Conservation (phyloP, 352 stramenopile genomes). For the Phytophthora pini region DNA sequence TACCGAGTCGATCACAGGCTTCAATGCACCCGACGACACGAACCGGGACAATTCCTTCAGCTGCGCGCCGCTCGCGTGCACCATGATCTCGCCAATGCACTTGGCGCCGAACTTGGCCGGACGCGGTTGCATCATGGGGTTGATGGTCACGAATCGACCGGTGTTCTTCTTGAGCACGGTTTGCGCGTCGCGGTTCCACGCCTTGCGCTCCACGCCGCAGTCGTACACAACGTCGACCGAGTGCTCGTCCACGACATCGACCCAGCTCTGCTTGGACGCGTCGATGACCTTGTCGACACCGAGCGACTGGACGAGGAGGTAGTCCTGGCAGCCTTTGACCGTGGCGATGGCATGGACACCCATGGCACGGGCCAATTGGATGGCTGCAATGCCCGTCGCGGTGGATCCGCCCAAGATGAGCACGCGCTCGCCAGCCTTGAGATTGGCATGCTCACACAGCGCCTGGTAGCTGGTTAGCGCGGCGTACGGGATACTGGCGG, state of each 20-base stretch:
- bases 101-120: constrained; percentile 49
- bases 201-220: constrained; percentile 35
- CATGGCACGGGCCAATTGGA: constrained; percentile 66
- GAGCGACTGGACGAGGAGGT: constrained; percentile 50
- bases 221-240: constrained; percentile 50
- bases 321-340: constrained; percentile 67
- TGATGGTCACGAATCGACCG: constrained; percentile 36
- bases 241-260: constrained; percentile 38
- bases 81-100: constrained; percentile 37
- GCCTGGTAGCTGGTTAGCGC: constrained; percentile 70
- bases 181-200: constrained; percentile 40
- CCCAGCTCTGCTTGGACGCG: constrained; percentile 51
- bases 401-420: constrained; percentile 72
- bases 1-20: constrained; percentile 43
- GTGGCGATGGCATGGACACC: constrained; percentile 62
- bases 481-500: constrained; percentile 54
- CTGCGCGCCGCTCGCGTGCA: constrained; percentile 32
- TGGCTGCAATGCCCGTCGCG: constrained; percentile 59
- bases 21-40: constrained; percentile 36
- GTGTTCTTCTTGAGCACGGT: constrained; percentile 36
- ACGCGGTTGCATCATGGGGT: constrained; percentile 39
- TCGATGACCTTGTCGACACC: constrained; percentile 64
- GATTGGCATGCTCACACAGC: constrained; percentile 41
- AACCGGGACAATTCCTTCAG: constrained; percentile 46
- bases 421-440: constrained; percentile 38